Conservation (phyloP, 75 land plant species). For the Chamaecyparis obtusa region DNA sequence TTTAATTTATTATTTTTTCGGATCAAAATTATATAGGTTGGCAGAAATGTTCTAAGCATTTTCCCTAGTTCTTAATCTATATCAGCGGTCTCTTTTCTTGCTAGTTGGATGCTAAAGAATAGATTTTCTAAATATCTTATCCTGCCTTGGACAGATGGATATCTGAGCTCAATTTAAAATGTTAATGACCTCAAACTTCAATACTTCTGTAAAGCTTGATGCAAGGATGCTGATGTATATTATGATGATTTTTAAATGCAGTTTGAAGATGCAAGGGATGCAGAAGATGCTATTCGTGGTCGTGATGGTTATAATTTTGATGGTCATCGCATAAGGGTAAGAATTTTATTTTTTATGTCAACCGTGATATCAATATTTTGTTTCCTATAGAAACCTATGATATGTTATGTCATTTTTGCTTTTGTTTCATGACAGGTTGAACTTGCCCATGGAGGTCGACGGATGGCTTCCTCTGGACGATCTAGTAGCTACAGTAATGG, state of each 20-base stretch:
- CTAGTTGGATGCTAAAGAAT: background rate
- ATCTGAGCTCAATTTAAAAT: background rate
- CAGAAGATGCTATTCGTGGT: conserved; percentile 77
- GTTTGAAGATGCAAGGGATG: conserved; percentile 77
- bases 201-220: background rate
- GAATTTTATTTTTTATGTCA: background rate
- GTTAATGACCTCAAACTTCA: background rate
- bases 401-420: background rate
- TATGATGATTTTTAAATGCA: conserved; percentile 17
- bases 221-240: background rate
- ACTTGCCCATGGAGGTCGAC: conserved; percentile 71
- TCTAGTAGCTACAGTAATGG: conserved; percentile 39
- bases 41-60: background rate
- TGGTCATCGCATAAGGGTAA: conserved; percentile 60
- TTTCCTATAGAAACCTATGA: background rate
- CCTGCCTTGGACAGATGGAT: background rate
- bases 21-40: background rate
- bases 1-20: background rate
- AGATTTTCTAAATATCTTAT: no score
- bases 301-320: conserved; percentile 80
- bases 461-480: conserved; percentile 46
- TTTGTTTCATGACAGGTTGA: conserved; percentile 45
- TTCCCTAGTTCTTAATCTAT: background rate
- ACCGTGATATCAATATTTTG: background rate
- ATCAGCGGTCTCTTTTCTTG: background rate